phyloP scores from a whole-genome alignment of 345 rosid species.

The Linum trigynum region DNA sequence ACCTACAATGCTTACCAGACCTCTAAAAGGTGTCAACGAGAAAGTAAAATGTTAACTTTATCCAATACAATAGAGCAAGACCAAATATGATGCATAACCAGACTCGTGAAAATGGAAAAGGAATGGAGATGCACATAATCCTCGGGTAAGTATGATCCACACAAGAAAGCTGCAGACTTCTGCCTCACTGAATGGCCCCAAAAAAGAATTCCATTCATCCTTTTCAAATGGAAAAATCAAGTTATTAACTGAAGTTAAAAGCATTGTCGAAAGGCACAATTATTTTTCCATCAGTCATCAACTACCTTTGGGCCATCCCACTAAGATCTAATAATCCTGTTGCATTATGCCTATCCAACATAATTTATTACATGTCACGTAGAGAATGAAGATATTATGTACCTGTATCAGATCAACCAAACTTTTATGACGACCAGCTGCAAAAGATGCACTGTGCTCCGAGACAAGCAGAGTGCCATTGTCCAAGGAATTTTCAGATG shows the following conservation, averaged over 20 bases:
- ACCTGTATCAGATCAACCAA: constrained; percentile 91
- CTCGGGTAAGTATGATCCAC: too few relatives aligned
- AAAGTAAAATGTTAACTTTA: too few relatives aligned
- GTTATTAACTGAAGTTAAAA: not conserved
- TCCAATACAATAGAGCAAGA: too few relatives aligned
- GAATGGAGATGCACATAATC: too few relatives aligned
- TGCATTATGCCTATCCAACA: not conserved
- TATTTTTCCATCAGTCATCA: not conserved
- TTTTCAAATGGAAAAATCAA: not conserved
- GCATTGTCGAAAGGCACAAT: not conserved
- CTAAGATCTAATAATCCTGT: too few relatives aligned
- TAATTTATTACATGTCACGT: not conserved
- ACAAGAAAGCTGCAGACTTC: too few relatives aligned
- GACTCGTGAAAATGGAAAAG: too few relatives aligned
- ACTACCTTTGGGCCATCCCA: not conserved
- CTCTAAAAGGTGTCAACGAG: too few relatives aligned
- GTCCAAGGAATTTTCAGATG: constrained; percentile 13
- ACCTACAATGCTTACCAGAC: too few relatives aligned
- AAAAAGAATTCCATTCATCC: not conserved
- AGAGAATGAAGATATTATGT: constrained; percentile 3
- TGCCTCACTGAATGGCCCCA: too few relatives aligned
- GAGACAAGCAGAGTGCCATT: constrained; percentile 13
- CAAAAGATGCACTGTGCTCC: constrained; percentile 30
- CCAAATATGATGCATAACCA: too few relatives aligned
- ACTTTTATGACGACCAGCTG: constrained; percentile 64